phyloP scores from a whole-genome alignment of 768 basidiomycete species.

The Boletus rubropictus region DNA sequence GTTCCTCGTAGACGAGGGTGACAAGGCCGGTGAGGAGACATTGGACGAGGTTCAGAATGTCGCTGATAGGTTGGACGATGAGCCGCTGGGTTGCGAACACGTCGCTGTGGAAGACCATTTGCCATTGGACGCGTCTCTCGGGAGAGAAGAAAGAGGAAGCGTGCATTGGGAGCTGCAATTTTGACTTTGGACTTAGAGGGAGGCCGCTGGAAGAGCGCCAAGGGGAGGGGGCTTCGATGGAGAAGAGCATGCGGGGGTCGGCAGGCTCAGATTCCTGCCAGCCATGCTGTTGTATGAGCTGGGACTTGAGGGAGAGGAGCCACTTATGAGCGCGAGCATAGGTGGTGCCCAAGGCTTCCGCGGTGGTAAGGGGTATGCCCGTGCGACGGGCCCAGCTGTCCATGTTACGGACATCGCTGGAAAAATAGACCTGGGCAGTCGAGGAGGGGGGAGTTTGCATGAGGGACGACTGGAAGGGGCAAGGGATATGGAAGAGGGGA shows the following conservation, averaged over 20 bases:
- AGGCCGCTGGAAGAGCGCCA: conserved; percentile 73
- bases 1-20: conserved; percentile 70
- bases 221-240: conserved; percentile 71
- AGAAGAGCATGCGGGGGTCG: conserved; percentile 72
- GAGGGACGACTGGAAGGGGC: background rate
- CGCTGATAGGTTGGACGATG: conserved; percentile 62
- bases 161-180: conserved; percentile 67
- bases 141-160: conserved; percentile 84
- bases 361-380: conserved; percentile 74
- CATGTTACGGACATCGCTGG: conserved; percentile 75
- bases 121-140: conserved; percentile 79
- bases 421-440: conserved; percentile 65
- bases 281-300: conserved; percentile 62
- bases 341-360: conserved; percentile 72
- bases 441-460: conserved; percentile 34
- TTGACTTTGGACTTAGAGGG: conserved; percentile 69
- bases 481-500: conserved; percentile 2
- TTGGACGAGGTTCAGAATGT: conserved; percentile 63
- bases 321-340: conserved; percentile 79
- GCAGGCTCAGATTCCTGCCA: conserved; percentile 58
- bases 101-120: conserved; percentile 83
- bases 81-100: conserved; percentile 67
- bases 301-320: conserved; percentile 56
- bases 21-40: conserved; percentile 70
- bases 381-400: conserved; percentile 79